These are phyloP conservation scores for Aquilaria sinensis DNA, from an alignment of 345 rosid genomes.

Conservation along the genomic window DNA sequence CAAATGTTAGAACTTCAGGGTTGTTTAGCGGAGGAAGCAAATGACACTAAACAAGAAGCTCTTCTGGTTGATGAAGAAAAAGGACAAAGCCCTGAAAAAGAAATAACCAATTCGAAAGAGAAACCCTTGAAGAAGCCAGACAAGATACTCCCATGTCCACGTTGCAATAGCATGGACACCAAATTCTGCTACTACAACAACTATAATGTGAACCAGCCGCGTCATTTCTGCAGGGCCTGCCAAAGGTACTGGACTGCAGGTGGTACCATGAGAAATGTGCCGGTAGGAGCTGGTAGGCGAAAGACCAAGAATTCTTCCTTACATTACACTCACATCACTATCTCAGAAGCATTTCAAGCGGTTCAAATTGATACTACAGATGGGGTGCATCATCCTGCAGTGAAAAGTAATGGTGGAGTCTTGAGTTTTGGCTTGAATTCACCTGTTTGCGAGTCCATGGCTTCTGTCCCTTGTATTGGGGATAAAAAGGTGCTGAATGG, in stretches of 20 bases:
- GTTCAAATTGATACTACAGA: constrained; percentile 26
- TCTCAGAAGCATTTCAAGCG: constrained; percentile 37
- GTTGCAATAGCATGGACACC: constrained; percentile 78
- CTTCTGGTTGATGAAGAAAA: too few species aligned
- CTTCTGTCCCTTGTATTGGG: constrained; percentile 22
- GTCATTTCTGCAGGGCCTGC: constrained; percentile 84
- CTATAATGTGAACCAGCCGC: constrained; percentile 83
- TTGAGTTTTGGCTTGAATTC: constrained; percentile 55
- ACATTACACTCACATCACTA: constrained; percentile 35
- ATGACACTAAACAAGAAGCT: too few species aligned
- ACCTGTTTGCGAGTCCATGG: constrained; percentile 29
- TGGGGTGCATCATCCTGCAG: neutral
- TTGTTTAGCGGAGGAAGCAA: too few species aligned
- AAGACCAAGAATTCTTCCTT: constrained; percentile 51
- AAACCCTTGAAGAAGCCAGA: too few species aligned
- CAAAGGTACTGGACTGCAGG: constrained; percentile 96
- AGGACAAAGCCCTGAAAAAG: too few species aligned
- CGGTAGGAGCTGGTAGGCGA: constrained; percentile 83
- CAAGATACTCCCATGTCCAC: constrained; percentile 49
- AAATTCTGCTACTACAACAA: constrained; percentile 91
- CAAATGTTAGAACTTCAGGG: too few species aligned
- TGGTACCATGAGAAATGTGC: constrained; percentile 81
- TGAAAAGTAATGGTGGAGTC: constrained; percentile 24
- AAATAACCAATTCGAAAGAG: too few species aligned
- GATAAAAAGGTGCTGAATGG: constrained; percentile 14